Conservation (phyloP, 129 eudicot genomes). For the Tanacetum coccineum region DNA sequence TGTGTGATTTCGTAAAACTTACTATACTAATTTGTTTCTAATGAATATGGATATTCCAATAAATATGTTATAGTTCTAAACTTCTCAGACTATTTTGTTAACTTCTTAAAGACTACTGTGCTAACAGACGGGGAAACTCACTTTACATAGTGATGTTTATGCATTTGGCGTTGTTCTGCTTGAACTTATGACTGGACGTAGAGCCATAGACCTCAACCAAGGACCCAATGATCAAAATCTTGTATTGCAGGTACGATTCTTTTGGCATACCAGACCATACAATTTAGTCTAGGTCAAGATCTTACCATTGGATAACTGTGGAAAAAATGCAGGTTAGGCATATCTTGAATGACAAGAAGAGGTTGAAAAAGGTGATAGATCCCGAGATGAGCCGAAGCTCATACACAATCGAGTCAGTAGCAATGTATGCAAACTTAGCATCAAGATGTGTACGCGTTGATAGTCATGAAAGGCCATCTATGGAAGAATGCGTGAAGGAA, state of each 20-base stretch:
- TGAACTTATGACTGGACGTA: conserved; percentile 92
- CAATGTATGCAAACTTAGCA: conserved; percentile 89
- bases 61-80: background rate
- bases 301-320: conserved; percentile 19
- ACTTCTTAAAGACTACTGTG: conserved; percentile 9
- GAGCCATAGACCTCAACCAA: conserved; percentile 89
- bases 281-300: conserved; percentile 13
- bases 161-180: conserved; percentile 95
- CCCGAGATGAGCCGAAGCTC: conserved; percentile 83
- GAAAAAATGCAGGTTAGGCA: conserved; percentile 69
- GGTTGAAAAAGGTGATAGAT: conserved; percentile 75
- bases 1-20: too few relatives aligned
- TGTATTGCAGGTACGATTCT: conserved; percentile 63
- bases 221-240: conserved; percentile 93
- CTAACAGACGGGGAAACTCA: conserved; percentile 92
- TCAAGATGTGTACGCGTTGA: conserved; percentile 86
- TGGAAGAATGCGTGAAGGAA: conserved; percentile 87
- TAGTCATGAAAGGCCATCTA: conserved; percentile 87
- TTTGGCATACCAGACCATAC: conserved; percentile 7
- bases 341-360: conserved; percentile 77
- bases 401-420: conserved; percentile 80
- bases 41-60: conserved; percentile 1
- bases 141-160: conserved; percentile 91
- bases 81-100: background rate
- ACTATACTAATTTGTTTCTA: background rate